Percentiles rank a stretch among this genome's conserved stretches.
These are phyloP conservation scores for Fagus sylvatica DNA, from an alignment of 306 rosid genomes.

Conservation along the genomic window DNA sequence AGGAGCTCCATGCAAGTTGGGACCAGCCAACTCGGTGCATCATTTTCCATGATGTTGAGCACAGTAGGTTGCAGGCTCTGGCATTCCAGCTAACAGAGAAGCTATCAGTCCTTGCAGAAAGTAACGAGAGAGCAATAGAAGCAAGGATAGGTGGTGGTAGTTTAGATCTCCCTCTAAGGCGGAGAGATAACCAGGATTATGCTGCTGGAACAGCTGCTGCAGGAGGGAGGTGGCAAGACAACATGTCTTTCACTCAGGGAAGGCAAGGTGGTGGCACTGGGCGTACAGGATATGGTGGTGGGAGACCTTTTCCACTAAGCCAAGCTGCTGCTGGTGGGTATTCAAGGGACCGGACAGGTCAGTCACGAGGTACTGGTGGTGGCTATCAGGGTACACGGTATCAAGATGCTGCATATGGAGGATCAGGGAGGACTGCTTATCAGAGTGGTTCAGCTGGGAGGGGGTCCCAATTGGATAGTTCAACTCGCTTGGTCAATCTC, in stretches of 20 bases:
- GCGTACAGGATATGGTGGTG: slow-evolving; percentile 64
- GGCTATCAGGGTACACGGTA: slow-evolving; percentile 57
- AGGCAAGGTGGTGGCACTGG: slow-evolving; percentile 65
- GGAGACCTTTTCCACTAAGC: slow-evolving; percentile 42
- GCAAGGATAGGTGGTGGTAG: slow-evolving; percentile 87
- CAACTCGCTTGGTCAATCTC: slow-evolving; percentile 85
- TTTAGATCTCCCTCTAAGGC: slow-evolving; percentile 70
- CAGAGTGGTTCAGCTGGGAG: slow-evolving; percentile 51
- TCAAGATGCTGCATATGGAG: slow-evolving; percentile 57
- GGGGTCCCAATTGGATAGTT: slow-evolving; percentile 67
- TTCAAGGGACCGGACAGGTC: slow-evolving; percentile 50
- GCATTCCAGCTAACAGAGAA: slow-evolving; percentile 89
- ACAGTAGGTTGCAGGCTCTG: slow-evolving; percentile 71
- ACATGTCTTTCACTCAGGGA: slow-evolving; percentile 50
- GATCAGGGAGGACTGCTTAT: slow-evolving; percentile 57
- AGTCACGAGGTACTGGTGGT: slow-evolving; percentile 44
- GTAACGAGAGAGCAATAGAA: slow-evolving; percentile 89
- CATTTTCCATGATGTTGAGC: slow-evolving; percentile 53
- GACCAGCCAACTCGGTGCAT: slow-evolving; percentile 61
- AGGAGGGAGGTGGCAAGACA: slow-evolving; percentile 86
- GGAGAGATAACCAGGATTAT: slow-evolving; percentile 88
- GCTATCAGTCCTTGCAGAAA: slow-evolving; percentile 77
- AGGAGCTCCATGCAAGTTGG: slow-evolving; percentile 87
- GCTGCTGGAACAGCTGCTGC: slow-evolving; percentile 41
- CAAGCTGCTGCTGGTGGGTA: slow-evolving; percentile 55